These are phyloP conservation scores for Rhodotorula kratochvilovae DNA, from an alignment of 768 basidiomycete species.

Conservation along the genomic window DNA sequence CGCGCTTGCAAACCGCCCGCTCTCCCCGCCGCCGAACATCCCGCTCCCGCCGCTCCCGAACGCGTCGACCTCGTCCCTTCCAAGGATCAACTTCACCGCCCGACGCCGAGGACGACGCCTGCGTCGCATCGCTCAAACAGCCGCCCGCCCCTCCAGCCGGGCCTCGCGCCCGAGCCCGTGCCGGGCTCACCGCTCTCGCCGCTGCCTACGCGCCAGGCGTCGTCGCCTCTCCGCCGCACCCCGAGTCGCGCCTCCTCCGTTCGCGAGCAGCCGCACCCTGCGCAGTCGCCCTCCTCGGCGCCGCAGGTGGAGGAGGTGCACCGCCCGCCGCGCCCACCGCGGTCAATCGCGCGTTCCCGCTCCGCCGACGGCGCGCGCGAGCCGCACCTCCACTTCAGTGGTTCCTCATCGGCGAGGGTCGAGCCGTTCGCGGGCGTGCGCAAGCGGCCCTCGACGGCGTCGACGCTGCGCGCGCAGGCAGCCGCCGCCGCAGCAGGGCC, in stretches of 20 bases:
- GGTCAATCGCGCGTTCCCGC: neutral
- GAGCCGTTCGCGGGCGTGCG: too few species aligned
- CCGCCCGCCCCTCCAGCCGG: neutral
- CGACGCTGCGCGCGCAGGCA: too few species aligned
- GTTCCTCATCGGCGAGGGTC: too few species aligned
- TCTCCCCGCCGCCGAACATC: neutral
- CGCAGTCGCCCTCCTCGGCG: too few species aligned
- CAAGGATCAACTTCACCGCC: neutral
- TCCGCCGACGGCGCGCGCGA: neutral
- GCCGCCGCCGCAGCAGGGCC: neutral
- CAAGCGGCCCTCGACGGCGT: too few species aligned
- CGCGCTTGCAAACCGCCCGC: neutral
- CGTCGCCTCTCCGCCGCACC: neutral
- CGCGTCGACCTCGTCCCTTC: neutral
- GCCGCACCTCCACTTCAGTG: neutral
- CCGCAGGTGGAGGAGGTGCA: too few species aligned
- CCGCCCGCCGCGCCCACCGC: neutral
- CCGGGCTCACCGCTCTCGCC: neutral
- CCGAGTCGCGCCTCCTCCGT: neutral
- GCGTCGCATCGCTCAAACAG: neutral
- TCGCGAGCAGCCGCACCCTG: neutral
- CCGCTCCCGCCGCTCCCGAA: constrained; percentile 4
- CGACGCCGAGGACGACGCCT: neutral
- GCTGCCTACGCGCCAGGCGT: too few species aligned
- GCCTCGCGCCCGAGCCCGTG: neutral